These are phyloP conservation scores for Asterionellopsis glacialis DNA, from an alignment of 108 stramenopile genomes.

Conservation along the genomic window DNA sequence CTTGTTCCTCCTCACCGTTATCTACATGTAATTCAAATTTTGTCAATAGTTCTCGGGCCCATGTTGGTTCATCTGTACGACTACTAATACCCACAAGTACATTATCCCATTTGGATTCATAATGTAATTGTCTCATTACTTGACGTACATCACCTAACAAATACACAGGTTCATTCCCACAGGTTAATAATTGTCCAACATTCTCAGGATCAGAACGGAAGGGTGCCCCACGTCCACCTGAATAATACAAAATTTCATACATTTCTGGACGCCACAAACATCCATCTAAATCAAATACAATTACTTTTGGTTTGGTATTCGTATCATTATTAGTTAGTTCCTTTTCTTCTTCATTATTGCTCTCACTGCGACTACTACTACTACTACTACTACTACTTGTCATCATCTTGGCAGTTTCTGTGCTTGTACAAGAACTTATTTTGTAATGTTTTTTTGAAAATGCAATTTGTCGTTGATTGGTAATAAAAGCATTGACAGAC, in stretches of 20 bases:
- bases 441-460: too few relatives aligned
- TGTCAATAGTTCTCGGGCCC: conserved; percentile 55
- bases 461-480: too few relatives aligned
- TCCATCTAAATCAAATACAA: conserved; percentile 78
- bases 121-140: conserved; percentile 18
- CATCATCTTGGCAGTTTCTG: too few relatives aligned
- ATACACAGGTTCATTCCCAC: conserved; percentile 10
- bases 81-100: conserved; percentile 47
- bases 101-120: conserved; percentile 4
- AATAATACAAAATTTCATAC: conserved; percentile 39
- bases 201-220: conserved; percentile 11
- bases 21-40: conserved; percentile 31
- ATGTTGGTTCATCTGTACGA: conserved; percentile 64
- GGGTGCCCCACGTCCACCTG: conserved; percentile 20
- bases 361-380: too few relatives aligned
- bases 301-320: conserved; percentile 34
- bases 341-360: too few relatives aligned
- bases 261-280: conserved; percentile 77
- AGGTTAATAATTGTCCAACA: conserved; percentile 3
- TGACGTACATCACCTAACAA: conserved; percentile 21
- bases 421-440: too few relatives aligned
- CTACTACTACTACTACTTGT: too few relatives aligned
- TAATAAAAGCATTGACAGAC: too few relatives aligned
- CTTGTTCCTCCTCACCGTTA: too few relatives aligned
- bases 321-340: too few relatives aligned